Conservation (phyloP, 768 basidiomycete species). For the Suillus paluster region DNA sequence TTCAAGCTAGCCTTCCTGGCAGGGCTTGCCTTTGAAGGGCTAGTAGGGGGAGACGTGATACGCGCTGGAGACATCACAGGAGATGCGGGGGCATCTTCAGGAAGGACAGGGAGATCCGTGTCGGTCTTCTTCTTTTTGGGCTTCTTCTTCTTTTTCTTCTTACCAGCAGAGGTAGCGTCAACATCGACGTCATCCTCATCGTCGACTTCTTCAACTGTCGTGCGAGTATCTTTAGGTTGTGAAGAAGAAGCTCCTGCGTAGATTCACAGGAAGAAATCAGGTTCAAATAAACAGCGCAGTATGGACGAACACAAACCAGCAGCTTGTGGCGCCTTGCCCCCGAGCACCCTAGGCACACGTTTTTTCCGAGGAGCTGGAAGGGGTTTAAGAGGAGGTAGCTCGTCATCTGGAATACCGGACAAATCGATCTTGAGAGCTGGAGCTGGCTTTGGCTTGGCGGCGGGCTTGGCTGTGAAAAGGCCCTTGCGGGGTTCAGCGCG, state of each 20-base stretch:
- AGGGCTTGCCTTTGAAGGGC: constrained; percentile 24
- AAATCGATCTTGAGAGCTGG: constrained; percentile 12
- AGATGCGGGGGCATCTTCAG: constrained; percentile 18
- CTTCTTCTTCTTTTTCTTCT: constrained; percentile 81
- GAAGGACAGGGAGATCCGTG: constrained; percentile 25
- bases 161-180: constrained; percentile 30
- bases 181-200: constrained; percentile 59
- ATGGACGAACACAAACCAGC: constrained; percentile 14
- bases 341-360: not conserved
- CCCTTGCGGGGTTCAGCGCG: constrained; percentile 39
- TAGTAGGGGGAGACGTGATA: constrained; percentile 21
- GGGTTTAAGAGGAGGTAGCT: constrained; percentile 13
- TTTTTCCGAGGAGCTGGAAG: constrained; percentile 17
- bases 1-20: constrained; percentile 17
- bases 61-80: constrained; percentile 20
- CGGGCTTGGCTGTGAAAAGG: constrained; percentile 20
- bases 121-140: constrained; percentile 69
- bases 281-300: not conserved
- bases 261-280: not conserved
- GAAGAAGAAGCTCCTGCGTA: constrained; percentile 21
- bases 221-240: constrained; percentile 40
- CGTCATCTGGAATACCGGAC: constrained; percentile 14
- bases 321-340: not conserved
- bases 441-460: constrained; percentile 14
- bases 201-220: constrained; percentile 74